A percentile compares a stretch with the other conserved stretches of the same genome.
Conservation (phyloP, 1,284 basidiomycete species). For the Ustilago hordei region DNA sequence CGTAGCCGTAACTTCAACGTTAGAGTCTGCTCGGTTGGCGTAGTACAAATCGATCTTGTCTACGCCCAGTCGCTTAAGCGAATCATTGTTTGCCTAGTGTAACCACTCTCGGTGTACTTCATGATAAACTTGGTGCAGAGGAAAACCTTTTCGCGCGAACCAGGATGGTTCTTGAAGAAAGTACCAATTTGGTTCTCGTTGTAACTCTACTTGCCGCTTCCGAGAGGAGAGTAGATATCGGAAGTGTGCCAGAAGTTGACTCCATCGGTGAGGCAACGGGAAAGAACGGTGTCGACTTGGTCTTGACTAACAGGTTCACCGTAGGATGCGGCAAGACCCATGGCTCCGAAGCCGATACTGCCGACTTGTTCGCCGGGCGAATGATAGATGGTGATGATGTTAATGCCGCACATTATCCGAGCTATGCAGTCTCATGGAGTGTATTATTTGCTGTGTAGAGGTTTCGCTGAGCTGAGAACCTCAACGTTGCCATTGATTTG, state of each 20-base stretch:
- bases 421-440: background rate
- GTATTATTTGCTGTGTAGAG: background rate
- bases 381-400: constrained; percentile 4
- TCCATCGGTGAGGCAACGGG: constrained; percentile 38
- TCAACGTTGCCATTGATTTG: too few species aligned
- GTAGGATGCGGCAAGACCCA: constrained; percentile 57
- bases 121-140: constrained; percentile 71
- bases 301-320: constrained; percentile 34
- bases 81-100: constrained; percentile 65
- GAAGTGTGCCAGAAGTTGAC: constrained; percentile 49
- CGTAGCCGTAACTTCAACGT: constrained; percentile 78
- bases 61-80: constrained; percentile 67
- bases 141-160: constrained; percentile 69
- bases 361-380: constrained; percentile 35
- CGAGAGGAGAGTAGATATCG: constrained; percentile 55
- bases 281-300: constrained; percentile 34
- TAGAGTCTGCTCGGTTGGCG: constrained; percentile 70
- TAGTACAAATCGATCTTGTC: constrained; percentile 71
- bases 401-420: constrained; percentile 13
- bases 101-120: constrained; percentile 64
- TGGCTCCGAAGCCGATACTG: constrained; percentile 50
- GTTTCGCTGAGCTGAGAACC: too few species aligned
- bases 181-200: constrained; percentile 70
- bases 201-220: constrained; percentile 57
- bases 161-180: constrained; percentile 66